Percentiles rank a stretch among this genome's conserved stretches.
These are phyloP conservation scores for Mortierella sp. DNA, from an alignment of 371 early-diverging fungal species.

Conservation along the genomic window DNA sequence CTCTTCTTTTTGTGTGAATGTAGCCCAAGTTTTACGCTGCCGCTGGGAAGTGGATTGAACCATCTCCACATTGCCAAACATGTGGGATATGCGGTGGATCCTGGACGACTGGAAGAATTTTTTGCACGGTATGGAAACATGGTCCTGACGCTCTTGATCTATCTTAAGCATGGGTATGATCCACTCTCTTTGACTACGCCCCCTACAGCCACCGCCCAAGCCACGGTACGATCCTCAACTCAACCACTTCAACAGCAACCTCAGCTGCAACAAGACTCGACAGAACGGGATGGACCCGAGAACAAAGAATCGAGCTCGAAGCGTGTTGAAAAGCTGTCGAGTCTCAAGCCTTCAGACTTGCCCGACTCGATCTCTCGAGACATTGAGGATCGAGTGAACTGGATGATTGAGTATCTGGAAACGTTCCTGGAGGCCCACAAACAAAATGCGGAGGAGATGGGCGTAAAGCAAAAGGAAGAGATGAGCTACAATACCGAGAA, in stretches of 20 bases:
- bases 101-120: slow-evolving; percentile 28
- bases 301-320: slow-evolving; percentile 1
- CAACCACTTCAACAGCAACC: slow-evolving; percentile 4
- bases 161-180: slow-evolving; percentile 37
- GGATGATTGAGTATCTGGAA: slow-evolving; percentile 36
- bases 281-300: slow-evolving; percentile 1
- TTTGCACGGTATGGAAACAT: slow-evolving; percentile 29
- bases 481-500: slow-evolving; percentile 1
- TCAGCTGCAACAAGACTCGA: neutral
- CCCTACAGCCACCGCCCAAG: neutral
- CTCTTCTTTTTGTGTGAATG: slow-evolving; percentile 48
- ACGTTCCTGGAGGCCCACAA: slow-evolving; percentile 6
- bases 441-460: slow-evolving; percentile 32
- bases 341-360: slow-evolving; percentile 26
- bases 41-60: slow-evolving; percentile 49
- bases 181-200: neutral
- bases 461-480: slow-evolving; percentile 33
- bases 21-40: slow-evolving; percentile 32
- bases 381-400: slow-evolving; percentile 21
- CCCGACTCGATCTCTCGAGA: slow-evolving; percentile 31
- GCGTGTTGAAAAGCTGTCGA: slow-evolving; percentile 19
- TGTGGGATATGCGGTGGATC: slow-evolving; percentile 31
- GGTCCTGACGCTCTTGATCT: slow-evolving; percentile 36
- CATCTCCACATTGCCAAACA: slow-evolving; percentile 49
- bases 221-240: slow-evolving; percentile 5